A percentile compares a stretch with the other conserved stretches of the same genome.
These are phyloP conservation scores for Metarhizium brunneum DNA, from an alignment of 2,329 filamentous ascomycete species.

Conservation along the genomic window DNA sequence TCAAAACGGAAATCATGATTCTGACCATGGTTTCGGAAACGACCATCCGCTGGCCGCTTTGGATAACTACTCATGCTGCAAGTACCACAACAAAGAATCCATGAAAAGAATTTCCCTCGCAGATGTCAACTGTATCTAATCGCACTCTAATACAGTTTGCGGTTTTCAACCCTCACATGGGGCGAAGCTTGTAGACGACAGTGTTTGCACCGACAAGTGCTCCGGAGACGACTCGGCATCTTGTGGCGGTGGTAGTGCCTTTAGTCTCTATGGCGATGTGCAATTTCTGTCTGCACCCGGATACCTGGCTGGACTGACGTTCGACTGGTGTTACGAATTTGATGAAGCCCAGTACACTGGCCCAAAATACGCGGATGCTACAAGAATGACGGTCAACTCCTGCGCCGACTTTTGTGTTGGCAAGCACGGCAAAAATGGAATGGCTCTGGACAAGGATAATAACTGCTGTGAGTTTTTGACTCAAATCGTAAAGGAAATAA, in stretches of 20 bases:
- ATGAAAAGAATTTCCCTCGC: background rate
- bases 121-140: background rate
- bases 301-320: background rate
- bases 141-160: background rate
- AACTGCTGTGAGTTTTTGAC: background rate
- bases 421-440: background rate
- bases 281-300: background rate
- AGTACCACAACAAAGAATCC: background rate
- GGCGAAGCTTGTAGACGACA: background rate
- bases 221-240: background rate
- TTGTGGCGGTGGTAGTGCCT: background rate
- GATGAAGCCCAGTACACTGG: background rate
- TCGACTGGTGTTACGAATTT: background rate
- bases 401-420: background rate
- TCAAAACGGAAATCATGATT: background rate
- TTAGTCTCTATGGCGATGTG: background rate
- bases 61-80: background rate
- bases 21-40: background rate
- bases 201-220: background rate
- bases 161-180: background rate
- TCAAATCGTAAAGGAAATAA: no score
- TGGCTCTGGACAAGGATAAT: background rate
- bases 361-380: background rate
- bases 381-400: background rate
- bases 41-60: background rate